Base-by-base conservation (phyloP, 2,329 filamentous ascomycete species). In the Trichoderma lentiforme region DNA sequence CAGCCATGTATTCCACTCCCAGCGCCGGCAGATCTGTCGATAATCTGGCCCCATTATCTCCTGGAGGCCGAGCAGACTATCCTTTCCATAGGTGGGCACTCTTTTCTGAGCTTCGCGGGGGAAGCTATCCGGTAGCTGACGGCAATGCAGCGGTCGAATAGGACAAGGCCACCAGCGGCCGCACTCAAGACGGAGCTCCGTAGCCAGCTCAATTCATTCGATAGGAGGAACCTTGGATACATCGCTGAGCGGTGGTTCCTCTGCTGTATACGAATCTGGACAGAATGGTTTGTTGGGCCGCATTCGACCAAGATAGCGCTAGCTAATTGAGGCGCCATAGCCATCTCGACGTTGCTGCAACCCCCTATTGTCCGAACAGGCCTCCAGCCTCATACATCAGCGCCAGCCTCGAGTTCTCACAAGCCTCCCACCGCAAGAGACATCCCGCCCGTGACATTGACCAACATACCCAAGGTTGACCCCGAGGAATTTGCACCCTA, bases 281-380 rank as follows among this genome's bases (percentile, higher is more conserved):
- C 93, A 95, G 77, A 98, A 97, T 88, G 94, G 91, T 93, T 80
- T 34, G 80, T 80, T 56, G 56, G 57, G 57, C 34, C 53, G 58
- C 64, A 51, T 53, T 12, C 26, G 43, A 36, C 28, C 18, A 34
- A 62, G 36, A 30, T 66, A 39, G 15, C 64, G 51, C 64, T 30
- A 58, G 64, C 61, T 73, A 30, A 73, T 32, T n/a, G 30, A 60
- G 39, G 39, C 65, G 71, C 67, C 47, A 67, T 62, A 93, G 92
- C 96, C 73, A 98, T 98, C 76, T 97, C 95, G 9, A 97, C 94
- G 1, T 87, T 98, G n/a, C 88, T 98, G 4, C 93, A 97, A 78
- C 92, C 94, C 32, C 93, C 95, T 4, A 97, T 97, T 75, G 90
- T 97, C 71, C 90, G 95, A 74, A 97, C 95, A 2, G 95, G 95